A percentile compares a stretch with the other conserved stretches of the same genome.
These are phyloP conservation scores for Vitis riparia DNA, from an alignment of 164 flowering plant species.

Conservation along the genomic window DNA sequence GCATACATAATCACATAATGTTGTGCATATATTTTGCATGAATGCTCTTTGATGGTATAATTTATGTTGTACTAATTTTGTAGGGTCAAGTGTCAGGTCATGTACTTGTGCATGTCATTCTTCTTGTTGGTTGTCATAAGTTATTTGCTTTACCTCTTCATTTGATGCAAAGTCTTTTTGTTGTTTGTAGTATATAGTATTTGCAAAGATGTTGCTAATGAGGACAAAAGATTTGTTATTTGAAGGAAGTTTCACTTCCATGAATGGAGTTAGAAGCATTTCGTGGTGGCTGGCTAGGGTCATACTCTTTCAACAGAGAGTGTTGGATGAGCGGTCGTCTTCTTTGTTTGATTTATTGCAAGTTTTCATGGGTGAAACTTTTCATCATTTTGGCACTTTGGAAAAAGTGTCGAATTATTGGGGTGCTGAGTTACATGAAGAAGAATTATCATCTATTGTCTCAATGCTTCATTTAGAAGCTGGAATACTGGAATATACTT, in stretches of 20 bases:
- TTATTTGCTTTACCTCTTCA: background rate
- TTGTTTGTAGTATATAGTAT: conserved; percentile 66
- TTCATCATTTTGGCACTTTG: conserved; percentile 51
- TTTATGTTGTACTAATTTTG: too few species aligned
- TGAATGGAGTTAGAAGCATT: conserved; percentile 45
- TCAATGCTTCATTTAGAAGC: conserved; percentile 73
- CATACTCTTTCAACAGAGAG: conserved; percentile 35
- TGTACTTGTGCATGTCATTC: background rate
- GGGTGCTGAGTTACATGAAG: conserved; percentile 41
- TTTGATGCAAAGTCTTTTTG: background rate
- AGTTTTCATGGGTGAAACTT: conserved; percentile 40
- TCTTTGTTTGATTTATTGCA: conserved; percentile 65
- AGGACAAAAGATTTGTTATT: conserved; percentile 55
- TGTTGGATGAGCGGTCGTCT: conserved; percentile 53
- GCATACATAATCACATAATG: too few species aligned
- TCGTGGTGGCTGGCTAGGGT: conserved; percentile 57
- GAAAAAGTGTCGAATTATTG: conserved; percentile 60
- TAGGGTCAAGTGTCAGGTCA: too few species aligned
- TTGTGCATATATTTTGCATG: too few species aligned
- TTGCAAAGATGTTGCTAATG: conserved; percentile 74
- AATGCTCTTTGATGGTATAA: too few species aligned
- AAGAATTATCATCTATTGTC: conserved; percentile 49
- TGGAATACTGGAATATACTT: conserved; percentile 64
- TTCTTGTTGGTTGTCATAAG: background rate
- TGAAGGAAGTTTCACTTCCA: conserved; percentile 24